Evolutionary conservation across 495 filamentous ascomycete genomes (phyloP), one percentile per base, ranked within the genome.

Genomic region (Wilcoxina mikolae): DNA sequence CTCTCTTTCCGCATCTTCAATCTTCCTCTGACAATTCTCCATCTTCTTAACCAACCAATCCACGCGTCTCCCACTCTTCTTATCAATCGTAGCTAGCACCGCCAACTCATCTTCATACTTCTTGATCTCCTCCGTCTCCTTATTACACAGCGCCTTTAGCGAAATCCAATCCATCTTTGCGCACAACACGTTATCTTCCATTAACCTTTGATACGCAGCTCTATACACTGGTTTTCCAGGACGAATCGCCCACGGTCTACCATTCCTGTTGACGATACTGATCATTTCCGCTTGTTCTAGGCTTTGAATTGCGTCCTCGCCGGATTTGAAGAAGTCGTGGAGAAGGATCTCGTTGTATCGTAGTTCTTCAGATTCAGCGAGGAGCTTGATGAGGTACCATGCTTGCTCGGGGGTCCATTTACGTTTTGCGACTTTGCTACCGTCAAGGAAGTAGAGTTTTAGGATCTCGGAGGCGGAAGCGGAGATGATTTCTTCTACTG

Each of bases 221-320:
- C 77, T 79, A 71, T 88, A 94, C 5, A 98, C 86, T 0, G 91
- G 91, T 62, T 84, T 85, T 12, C 87, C 89, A 2, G 86, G 83
- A 47, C 76, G 80, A 61, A 98, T 80, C 29, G 70, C 71, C 25
- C 77, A 74, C 1, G 91, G 91, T 3, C 85, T 84, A 4, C 90
- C 90, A 55, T 83, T 78, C 33, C 63, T 54, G 3, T 78, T 78
- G n/a, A 76, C 72, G 53, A 98, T 76, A 17, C 80, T 76, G 67
- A 98, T 87, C 25, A 98, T 78, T 67, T 95, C 93, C 0, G 84
- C 80, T 66, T 89, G 85, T 57, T 88, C 83, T 5, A 98, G 78
- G 1, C 80, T 80, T 55, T 84, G 83, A 3, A 98, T 72, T 0
- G 79, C 82, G 3, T 74, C 65, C 60, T 94, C 89, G 53, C 81